Evolutionary conservation across 768 basidiomycete genomes (phyloP).

Genomic region (Amanita muscaria): DNA sequence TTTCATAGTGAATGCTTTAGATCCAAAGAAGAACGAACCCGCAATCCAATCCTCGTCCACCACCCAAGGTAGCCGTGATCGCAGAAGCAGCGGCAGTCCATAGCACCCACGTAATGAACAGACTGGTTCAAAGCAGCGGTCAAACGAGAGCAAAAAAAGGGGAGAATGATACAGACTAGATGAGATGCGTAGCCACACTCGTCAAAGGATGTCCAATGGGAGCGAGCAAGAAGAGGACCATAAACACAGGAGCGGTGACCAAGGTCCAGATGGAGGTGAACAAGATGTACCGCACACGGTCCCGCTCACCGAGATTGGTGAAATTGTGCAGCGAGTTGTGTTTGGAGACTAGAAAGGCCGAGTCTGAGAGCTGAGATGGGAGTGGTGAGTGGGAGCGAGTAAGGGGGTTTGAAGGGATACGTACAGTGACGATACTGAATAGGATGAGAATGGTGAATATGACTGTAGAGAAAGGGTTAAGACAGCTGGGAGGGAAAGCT

Average conservation of each 20-base stretch:
- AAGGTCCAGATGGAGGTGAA: conserved; percentile 73
- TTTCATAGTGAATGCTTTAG: background rate
- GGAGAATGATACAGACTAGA: conserved; percentile 41
- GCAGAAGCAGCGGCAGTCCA: conserved; percentile 11
- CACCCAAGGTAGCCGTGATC: conserved; percentile 10
- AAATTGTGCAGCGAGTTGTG: conserved; percentile 53
- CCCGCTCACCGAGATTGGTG: conserved; percentile 37
- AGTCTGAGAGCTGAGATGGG: conserved; percentile 51
- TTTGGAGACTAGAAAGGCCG: conserved; percentile 61
- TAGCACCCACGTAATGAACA: conserved; percentile 12
- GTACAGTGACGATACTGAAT: conserved; percentile 59
- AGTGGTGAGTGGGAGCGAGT: background rate
- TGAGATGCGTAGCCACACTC: conserved; percentile 53
- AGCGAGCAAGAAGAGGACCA: conserved; percentile 45
- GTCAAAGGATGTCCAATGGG: conserved; percentile 41
- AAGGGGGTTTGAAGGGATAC: background rate
- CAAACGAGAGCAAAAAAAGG: conserved; percentile 2
- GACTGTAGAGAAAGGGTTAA: conserved; percentile 23
- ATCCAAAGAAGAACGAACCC: background rate
- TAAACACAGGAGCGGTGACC: conserved; percentile 40
- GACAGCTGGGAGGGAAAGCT: background rate
- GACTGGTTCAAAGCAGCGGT: conserved; percentile 4
- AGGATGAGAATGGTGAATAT: conserved; percentile 47
- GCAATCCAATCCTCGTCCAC: conserved; percentile 10
- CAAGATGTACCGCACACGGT: conserved; percentile 57